These are phyloP conservation scores for Wilcoxina mikolae DNA, from an alignment of 495 filamentous ascomycete genomes.

Conservation along the genomic window DNA sequence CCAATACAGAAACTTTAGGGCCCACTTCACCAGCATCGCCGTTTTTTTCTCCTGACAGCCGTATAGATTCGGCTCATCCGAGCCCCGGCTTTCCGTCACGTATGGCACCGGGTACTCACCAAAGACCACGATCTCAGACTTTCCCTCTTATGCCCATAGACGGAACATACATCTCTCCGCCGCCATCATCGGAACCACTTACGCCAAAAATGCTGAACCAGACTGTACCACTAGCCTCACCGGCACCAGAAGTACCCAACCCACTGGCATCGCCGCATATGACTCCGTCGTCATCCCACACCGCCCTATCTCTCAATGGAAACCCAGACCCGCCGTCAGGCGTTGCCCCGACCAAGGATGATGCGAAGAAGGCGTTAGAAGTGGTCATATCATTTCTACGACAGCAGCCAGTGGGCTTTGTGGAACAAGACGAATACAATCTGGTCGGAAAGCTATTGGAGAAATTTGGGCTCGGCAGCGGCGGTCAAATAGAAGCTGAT, in stretches of 20 bases:
- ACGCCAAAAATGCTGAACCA: constrained; percentile 45
- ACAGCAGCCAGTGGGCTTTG: constrained; percentile 49
- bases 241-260: constrained; percentile 44
- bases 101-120: constrained; percentile 36
- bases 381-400: constrained; percentile 74
- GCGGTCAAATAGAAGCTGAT: neutral
- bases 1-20: constrained; percentile 48
- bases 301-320: constrained; percentile 35
- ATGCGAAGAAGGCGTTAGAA: constrained; percentile 73
- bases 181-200: constrained; percentile 46
- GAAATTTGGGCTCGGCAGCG: constrained; percentile 27
- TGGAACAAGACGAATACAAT: constrained; percentile 71
- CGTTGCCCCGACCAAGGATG: constrained; percentile 70
- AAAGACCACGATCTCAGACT: constrained; percentile 79
- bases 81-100: constrained; percentile 36
- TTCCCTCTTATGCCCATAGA: constrained; percentile 61
- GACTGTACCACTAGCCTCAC: constrained; percentile 50
- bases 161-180: constrained; percentile 52
- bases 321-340: constrained; percentile 30
- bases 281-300: constrained; percentile 26
- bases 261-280: constrained; percentile 30
- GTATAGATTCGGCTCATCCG: constrained; percentile 18
- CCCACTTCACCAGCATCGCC: constrained; percentile 77
- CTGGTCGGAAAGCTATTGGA: constrained; percentile 55
- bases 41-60: constrained; percentile 63